Conservation (phyloP, 2,329 filamentous ascomycete species). For the Tolypocladium nubicola region DNA sequence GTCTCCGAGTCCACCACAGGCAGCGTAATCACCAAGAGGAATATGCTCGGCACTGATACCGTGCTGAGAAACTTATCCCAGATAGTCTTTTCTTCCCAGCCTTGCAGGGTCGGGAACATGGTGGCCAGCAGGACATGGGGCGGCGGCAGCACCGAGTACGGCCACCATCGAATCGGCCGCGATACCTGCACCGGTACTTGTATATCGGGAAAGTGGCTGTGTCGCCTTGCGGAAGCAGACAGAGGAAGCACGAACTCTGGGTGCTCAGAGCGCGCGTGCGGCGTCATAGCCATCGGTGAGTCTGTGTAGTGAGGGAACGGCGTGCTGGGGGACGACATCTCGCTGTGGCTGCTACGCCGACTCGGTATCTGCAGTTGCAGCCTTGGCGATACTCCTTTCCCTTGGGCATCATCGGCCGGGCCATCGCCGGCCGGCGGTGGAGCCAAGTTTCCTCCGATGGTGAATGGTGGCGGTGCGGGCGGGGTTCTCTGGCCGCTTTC, state of each 20-base stretch:
- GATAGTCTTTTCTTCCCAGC: conserved; percentile 72
- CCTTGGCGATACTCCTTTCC: conserved; percentile 7
- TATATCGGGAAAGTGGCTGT: conserved; percentile 35
- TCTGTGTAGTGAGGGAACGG: conserved; percentile 64
- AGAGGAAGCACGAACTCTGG: conserved; percentile 47
- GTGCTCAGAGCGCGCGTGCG: conserved; percentile 27
- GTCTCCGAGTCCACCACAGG: conserved; percentile 75
- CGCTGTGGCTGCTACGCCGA: conserved; percentile 29
- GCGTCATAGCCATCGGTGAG: conserved; percentile 34
- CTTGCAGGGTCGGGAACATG: conserved; percentile 77
- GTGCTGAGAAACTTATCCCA: conserved; percentile 76
- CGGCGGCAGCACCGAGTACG: conserved; percentile 60
- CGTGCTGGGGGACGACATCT: conserved; percentile 37
- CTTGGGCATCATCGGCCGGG: not conserved
- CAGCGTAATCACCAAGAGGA: conserved; percentile 79
- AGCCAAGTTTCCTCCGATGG: conserved; percentile 29
- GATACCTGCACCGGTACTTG: conserved; percentile 25
- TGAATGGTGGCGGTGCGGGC: conserved; percentile 20
- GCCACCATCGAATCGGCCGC: conserved; percentile 65
- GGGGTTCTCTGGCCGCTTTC: conserved; percentile 14
- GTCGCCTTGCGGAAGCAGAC: conserved; percentile 23
- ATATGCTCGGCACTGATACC: conserved; percentile 80
- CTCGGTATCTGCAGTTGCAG: conserved; percentile 38
- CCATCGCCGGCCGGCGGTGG: conserved; percentile 22
- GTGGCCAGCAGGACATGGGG: conserved; percentile 62